These are phyloP conservation scores for Scheffersomyces stambukii DNA, from an alignment of 1,139 yeast genomes.

Conservation along the genomic window DNA sequence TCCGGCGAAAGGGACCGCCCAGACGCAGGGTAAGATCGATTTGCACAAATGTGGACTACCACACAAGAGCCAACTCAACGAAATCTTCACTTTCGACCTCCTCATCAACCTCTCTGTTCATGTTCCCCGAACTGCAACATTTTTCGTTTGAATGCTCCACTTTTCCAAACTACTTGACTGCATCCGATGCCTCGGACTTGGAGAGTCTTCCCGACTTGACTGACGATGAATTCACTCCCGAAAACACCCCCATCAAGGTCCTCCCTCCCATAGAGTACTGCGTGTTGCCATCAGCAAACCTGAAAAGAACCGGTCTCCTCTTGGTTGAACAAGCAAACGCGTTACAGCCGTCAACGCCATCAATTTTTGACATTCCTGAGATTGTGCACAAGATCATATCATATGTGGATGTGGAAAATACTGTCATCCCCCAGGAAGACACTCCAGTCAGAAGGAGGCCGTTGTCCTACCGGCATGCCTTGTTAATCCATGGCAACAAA, in stretches of 20 bases:
- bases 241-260: slow-evolving; percentile 20
- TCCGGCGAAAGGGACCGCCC: slow-evolving; percentile 6
- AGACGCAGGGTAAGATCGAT: slow-evolving; percentile 2
- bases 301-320: too few species aligned
- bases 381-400: slow-evolving; percentile 58
- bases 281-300: neutral
- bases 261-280: slow-evolving; percentile 3
- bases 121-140: slow-evolving; percentile 12
- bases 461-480: slow-evolving; percentile 55
- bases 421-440: slow-evolving; percentile 54
- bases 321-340: too few species aligned
- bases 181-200: slow-evolving; percentile 22
- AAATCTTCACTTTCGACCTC: slow-evolving; percentile 1
- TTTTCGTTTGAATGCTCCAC: slow-evolving; percentile 13
- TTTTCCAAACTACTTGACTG: too few species aligned
- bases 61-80: too few species aligned
- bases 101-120: slow-evolving; percentile 1
- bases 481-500: slow-evolving; percentile 46
- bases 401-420: slow-evolving; percentile 49
- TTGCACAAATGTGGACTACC: too few species aligned
- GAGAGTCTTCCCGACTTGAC: slow-evolving; percentile 37
- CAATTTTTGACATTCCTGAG: slow-evolving; percentile 74
- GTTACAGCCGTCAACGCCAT: slow-evolving; percentile 18
- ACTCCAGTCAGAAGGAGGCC: slow-evolving; percentile 65
- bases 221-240: slow-evolving; percentile 30